Evolutionary conservation across 306 rosid species (phyloP).

Genomic region (Myrica gale): DNA sequence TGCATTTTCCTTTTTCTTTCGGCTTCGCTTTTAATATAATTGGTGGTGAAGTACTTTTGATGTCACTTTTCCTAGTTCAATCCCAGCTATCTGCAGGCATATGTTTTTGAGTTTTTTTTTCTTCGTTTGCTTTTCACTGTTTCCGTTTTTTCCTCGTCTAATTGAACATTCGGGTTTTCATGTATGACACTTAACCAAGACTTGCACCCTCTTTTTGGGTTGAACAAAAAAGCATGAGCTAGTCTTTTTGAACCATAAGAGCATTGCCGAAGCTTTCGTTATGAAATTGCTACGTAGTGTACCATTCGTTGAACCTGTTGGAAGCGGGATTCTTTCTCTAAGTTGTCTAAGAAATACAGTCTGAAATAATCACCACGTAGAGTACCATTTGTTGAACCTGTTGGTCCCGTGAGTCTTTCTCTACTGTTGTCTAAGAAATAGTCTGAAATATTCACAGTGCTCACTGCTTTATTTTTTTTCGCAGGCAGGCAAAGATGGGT

Average conservation of each 20-base stretch:
- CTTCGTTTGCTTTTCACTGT: background rate
- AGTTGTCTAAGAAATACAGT: background rate
- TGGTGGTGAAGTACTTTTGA: background rate
- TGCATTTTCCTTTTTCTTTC: background rate
- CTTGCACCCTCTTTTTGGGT: background rate
- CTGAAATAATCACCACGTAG: background rate
- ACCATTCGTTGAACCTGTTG: background rate
- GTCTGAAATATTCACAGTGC: background rate
- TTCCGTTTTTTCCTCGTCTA: background rate
- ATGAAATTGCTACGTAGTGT: too few species aligned
- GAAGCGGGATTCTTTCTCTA: background rate
- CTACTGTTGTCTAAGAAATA: background rate
- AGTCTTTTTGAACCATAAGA: background rate
- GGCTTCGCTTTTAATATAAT: background rate
- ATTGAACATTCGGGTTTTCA: background rate
- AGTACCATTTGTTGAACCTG: background rate
- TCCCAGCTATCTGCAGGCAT: background rate
- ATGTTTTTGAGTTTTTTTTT: background rate
- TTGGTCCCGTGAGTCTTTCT: background rate
- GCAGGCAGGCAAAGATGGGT: slow-evolving; percentile 70
- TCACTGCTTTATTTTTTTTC: slow-evolving; percentile 8
- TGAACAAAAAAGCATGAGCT: background rate
- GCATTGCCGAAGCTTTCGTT: background rate
- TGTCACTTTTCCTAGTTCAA: background rate
- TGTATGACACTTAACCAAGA: background rate